A percentile compares a stretch with the other conserved stretches of the same genome.
Conservation (phyloP, 306 rosid genomes). For the Ceratonia siliqua region DNA sequence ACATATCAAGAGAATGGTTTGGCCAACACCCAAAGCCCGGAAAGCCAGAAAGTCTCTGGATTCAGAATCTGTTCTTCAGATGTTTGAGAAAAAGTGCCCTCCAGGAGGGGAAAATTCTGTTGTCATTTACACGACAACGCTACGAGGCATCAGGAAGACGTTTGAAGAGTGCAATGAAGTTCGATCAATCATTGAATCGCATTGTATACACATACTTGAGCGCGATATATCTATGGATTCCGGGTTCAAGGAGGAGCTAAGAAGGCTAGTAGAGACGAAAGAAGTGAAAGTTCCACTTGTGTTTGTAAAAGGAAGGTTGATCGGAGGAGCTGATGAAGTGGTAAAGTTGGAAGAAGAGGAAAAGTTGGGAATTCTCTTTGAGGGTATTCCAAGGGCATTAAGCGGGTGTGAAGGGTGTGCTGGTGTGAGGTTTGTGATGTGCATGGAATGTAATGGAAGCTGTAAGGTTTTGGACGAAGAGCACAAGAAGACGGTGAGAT, state of each 20-base stretch:
- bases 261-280: constrained; percentile 60
- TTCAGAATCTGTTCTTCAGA: constrained; percentile 41
- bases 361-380: constrained; percentile 57
- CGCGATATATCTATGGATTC: constrained; percentile 94
- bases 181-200: constrained; percentile 62
- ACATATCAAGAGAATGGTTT: constrained; percentile 81
- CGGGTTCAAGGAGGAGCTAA: constrained; percentile 80
- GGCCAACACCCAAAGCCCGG: constrained; percentile 49
- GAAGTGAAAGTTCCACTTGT: constrained; percentile 75
- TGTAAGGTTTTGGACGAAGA: constrained; percentile 75
- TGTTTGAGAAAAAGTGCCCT: constrained; percentile 64
- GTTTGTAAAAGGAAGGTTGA: constrained; percentile 75
- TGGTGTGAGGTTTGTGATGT: constrained; percentile 79
- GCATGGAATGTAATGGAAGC: constrained; percentile 75
- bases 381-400: constrained; percentile 59
- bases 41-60: constrained; percentile 36
- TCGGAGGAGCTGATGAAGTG: constrained; percentile 80
- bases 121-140: constrained; percentile 79
- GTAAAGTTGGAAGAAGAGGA: constrained; percentile 87
- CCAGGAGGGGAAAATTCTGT: constrained; percentile 69
- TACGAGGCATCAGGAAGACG: constrained; percentile 89
- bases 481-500: constrained; percentile 57
- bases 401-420: constrained; percentile 77
- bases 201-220: constrained; percentile 58
- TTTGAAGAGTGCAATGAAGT: constrained; percentile 87